Evolutionary conservation across 176 grass and related monocot genomes (phyloP).

Genomic region (Alopecurus myosuroides): DNA sequence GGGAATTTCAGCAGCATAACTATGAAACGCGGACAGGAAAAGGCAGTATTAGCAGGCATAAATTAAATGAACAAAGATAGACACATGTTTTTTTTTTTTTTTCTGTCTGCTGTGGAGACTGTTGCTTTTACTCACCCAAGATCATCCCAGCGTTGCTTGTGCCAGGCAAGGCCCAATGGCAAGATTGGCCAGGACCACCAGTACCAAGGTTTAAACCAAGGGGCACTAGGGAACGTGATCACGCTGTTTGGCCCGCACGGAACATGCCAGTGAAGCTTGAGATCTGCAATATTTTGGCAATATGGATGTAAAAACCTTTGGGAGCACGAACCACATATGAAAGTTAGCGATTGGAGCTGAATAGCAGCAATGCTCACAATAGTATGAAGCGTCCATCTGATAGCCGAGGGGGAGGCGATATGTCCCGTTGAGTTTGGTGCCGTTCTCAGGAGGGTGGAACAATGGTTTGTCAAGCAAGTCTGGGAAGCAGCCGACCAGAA

Average conservation of each 20-base stretch:
- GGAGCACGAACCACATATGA: neutral
- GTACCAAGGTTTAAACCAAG: slow-evolving; percentile 98
- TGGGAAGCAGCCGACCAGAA: slow-evolving; percentile 79
- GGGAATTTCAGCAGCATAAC: slow-evolving; percentile 80
- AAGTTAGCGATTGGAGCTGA: neutral
- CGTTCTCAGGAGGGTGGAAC: slow-evolving; percentile 82
- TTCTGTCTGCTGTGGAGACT: neutral
- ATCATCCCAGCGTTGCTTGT: slow-evolving; percentile 78
- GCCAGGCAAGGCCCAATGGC: slow-evolving; percentile 91
- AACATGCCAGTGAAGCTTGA: slow-evolving; percentile 86
- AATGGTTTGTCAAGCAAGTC: slow-evolving; percentile 82
- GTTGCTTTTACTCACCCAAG: slow-evolving; percentile 64
- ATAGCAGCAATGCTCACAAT: slow-evolving; percentile 50
- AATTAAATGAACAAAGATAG: slow-evolving; percentile 18
- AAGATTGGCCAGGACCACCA: slow-evolving; percentile 99
- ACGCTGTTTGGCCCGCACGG: slow-evolving; percentile 97
- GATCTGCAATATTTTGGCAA: slow-evolving; percentile 49
- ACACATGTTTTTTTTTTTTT: neutral
- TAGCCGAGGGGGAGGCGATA: slow-evolving; percentile 94
- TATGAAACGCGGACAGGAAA: slow-evolving; percentile 24
- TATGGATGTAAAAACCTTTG: slow-evolving; percentile 4
- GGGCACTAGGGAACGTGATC: slow-evolving; percentile 93
- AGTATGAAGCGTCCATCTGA: slow-evolving; percentile 99
- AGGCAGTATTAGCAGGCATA: slow-evolving; percentile 4
- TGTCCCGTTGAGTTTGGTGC: slow-evolving; percentile 81